Evolutionary conservation across 106 monocot genomes (phyloP), one percentile per base, ranked within the genome.

Genomic region (Acorus calamus): DNA sequence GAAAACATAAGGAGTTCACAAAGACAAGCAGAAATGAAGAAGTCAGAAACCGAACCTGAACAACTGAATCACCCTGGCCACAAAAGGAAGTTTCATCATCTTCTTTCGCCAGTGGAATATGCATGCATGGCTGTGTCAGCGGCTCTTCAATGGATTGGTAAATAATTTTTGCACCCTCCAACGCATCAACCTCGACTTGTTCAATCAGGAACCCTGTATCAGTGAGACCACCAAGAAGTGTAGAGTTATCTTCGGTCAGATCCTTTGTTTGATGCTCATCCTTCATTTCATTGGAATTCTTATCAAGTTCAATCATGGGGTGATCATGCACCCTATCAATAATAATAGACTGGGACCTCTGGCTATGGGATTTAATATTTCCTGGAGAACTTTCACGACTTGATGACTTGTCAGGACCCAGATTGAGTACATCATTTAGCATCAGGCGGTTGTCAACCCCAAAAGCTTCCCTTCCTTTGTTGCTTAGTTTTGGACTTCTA

Each of bases 251-350:
- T 59, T 77, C 62, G 66, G 10, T 43, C 65, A 48, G 9, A 52
- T 47, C 42, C 47, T 56, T 43, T n/a, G 11, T 2, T 62, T 28
- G n/a, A 65, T 11, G 51, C 55, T 42, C 66, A 62, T 50, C 50
- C 42, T 61, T 57, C 52, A 43, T 42, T 52, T 80, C 63, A 44
- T 73, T 71, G 3, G 62, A 53, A 65, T 56, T 73, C 14, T 66
- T 73, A 74, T 77, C 67, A 63, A 80, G 67, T 28, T 80, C 84
- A 50, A 63, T 44, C 43, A 63, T 70, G 69, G 69, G 69, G 11
- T 69, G 55, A 52, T 50, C 66, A 53, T 62, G 49, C 52, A 47
- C 44, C 46, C 11, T 50, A 50, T 44, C 53, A 59, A 46, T 4
- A 46, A 46, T 46, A n/a, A 44, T 3, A 61, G 61, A 5, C 63